Base-by-base conservation (phyloP, 768 basidiomycete genomes). In the Xerocomus brunneocitrinus region DNA sequence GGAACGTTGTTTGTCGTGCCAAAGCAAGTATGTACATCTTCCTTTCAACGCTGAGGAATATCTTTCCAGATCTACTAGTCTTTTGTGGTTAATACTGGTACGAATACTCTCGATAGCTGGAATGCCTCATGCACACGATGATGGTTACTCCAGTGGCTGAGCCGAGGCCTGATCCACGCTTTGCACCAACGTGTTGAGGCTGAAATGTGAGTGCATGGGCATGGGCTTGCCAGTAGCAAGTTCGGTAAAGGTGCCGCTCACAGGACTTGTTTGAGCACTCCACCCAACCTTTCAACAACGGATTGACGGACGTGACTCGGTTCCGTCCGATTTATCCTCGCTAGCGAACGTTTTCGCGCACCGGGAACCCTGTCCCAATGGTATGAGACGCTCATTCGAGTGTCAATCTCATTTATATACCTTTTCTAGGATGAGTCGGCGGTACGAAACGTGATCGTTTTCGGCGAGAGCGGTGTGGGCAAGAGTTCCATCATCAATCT, bases 401-500 rank as follows among this genome's bases (percentile, higher is more conserved):
- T 39, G 28, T 30, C 5, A 16, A 25, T 8, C 13, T 36, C 45
- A 39, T 54, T 53, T 39, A 57, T 48, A 19, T 53, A 42, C 50
- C 32, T 12, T 36, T 32, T 25, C 30, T 32, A 59, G 57, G 47
- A 22, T 27, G 52, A 47, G 34, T 27, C 45, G 25, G 34, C 55
- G 4, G 55, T 35, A 28, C 47, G 50, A 43, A 77, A 77, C 54
- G 61, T 76, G 47, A 49, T 77, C 43, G 36, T 76, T n/a, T 78
- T 77, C 54, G 77, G 76, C n/a, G 74, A 77, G 57, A 62, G 67
- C 8, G 76, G 76, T 34, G 54, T 65, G 35, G 71, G 71, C 30
- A 78, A 78, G 50, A 78, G 77, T 54, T 75, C 74, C 1, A 56
- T 77, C 19, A 49, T 78, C 50, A 78, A 78, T 56, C 68, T 78